Base-by-base conservation (phyloP, 345 rosid genomes). In the Hibiscus tridactylites region DNA sequence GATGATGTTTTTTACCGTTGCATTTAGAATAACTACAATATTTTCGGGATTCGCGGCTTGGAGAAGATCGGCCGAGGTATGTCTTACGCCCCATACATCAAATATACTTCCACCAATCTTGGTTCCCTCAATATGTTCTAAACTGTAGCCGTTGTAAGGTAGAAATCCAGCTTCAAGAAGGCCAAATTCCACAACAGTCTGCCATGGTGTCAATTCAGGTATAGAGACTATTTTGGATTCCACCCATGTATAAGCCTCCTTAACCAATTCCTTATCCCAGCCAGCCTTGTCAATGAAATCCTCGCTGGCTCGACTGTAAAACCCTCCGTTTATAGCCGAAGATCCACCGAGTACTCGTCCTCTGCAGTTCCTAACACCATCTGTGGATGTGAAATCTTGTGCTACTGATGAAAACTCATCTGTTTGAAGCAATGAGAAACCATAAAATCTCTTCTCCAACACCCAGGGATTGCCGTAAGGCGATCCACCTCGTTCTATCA, bases 51-150 rank as follows among this genome's bases (percentile, higher is more conserved):
- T 84, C 39, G 88, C 92, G 71, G 77, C 81, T 24, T 53, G 82
- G 7, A 88, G 80, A 75, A 89, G 94, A 82, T 91, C 90, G n/a
- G 93, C 93, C 19, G 97, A 85, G 24, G 88, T 85, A 33, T 87
- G 92, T 49, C 92, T 86, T 56, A 71, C 81, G 54, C 96, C 93
- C 70, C 53, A 67, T 33, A 70, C 62, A 75, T 93, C 98, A 65
- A 84, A 91, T 37, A 29, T 60, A 47, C 84, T 88, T 56, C 90
- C 96, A 58, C 96, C 88, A 6, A 93, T 87, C 78, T 88, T 91
- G 29, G 97, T 93, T 56, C 92, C 97, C 64, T 83, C 79, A 15
- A 60, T 29, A 24, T 60, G 64, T 13, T 60, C 64, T 60, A 60
- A 60, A 60, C 17, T 60, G 29, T 28, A 60, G 19, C 64, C 64